A percentile compares a stretch with the other conserved stretches of the same genome.
These are phyloP conservation scores for Blastobotrys ciferrii DNA, from an alignment of 1,139 yeast genomes.

Conservation along the genomic window DNA sequence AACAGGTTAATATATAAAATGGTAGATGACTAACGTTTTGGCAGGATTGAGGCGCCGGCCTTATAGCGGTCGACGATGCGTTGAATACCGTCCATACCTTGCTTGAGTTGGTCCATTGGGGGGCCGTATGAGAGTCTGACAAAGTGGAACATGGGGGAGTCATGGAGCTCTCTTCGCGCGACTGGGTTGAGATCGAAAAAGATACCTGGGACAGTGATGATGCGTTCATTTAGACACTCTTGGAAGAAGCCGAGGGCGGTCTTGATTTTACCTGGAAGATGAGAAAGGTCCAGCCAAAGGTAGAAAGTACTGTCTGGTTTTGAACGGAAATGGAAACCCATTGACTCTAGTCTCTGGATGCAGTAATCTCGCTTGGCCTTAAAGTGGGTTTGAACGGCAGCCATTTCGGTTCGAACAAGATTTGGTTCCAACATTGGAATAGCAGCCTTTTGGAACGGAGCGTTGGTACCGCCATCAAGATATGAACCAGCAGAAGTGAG, in stretches of 20 bases:
- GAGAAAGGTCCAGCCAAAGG: conserved; percentile 60
- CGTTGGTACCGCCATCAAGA: conserved; percentile 65
- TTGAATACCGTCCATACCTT: conserved; percentile 69
- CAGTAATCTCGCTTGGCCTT: conserved; percentile 62
- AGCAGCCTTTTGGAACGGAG: conserved; percentile 65
- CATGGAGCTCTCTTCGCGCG: conserved; percentile 59
- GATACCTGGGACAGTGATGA: conserved; percentile 66
- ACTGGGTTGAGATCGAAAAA: conserved; percentile 66
- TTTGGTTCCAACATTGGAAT: conserved; percentile 55
- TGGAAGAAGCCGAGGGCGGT: conserved; percentile 68
- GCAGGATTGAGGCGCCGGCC: conserved; percentile 19
- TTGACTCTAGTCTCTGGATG: conserved; percentile 48
- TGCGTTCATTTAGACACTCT: conserved; percentile 63
- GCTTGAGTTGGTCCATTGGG: conserved; percentile 50
- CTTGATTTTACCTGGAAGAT: conserved; percentile 57
- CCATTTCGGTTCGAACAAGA: conserved; percentile 54
- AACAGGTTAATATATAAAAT: not conserved
- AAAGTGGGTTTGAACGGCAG: conserved; percentile 60
- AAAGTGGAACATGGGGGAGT: conserved; percentile 62
- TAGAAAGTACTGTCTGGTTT: conserved; percentile 65
- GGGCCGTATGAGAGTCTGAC: conserved; percentile 68
- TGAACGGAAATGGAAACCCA: conserved; percentile 57
- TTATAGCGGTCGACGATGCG: conserved; percentile 46
- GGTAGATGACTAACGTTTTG: conserved; percentile 15
- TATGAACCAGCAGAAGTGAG: conserved; percentile 63